Evolutionary conservation across 2,329 filamentous ascomycete species (phyloP), one percentile per base, ranked within the genome.

Genomic region (Didymellaceae sp.): DNA sequence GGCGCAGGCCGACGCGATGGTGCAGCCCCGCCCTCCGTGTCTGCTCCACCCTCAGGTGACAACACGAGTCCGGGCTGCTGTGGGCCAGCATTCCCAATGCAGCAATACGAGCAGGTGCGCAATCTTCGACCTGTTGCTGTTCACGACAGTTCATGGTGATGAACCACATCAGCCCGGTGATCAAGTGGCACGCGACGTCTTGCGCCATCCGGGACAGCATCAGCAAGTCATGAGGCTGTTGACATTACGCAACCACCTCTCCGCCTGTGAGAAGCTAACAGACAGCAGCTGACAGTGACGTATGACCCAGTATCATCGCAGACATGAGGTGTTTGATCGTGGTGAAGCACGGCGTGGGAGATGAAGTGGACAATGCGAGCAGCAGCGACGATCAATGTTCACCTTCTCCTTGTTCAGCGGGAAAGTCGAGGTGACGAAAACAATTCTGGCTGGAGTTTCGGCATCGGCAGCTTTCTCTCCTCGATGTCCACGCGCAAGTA

Each of bases 41-140:
- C 16, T 38, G 37, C 42, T 52, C 42, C 48, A 37, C 48, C 30
- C 37, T 52, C 48, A 49, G 39, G 37, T 50, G 40, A 50, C 42
- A 33, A 38, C 20, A 26, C 18, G 24, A 38, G 14, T 40, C 38
- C 38, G 45, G 42, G 38, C 43, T 32, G 33, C 13, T 34, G 21
- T 32, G n/a, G 25, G 31, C 42, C 42, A 37, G 32, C 31, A 20
- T 38, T 16, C 14, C 30, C 31, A 37, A 35, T 37, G 18, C 25
- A 46, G 17, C 43, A 42, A 52, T 38, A 38, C 37, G 38, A 52
- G 35, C 31, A 37, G 13, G 24, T 21, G 41, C 41, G 21, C 48
- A 20, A 52, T 38, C 42, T 35, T 38, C 31, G 26, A 20, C 26
- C 42, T 35, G 32, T 22, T 33, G 16, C 28, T 21, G 13, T 35